A percentile compares a stretch with the other conserved stretches of the same genome.
phyloP scores from a whole-genome alignment of 1,139 yeast genomes.

The Yamadazyma mexicana region DNA sequence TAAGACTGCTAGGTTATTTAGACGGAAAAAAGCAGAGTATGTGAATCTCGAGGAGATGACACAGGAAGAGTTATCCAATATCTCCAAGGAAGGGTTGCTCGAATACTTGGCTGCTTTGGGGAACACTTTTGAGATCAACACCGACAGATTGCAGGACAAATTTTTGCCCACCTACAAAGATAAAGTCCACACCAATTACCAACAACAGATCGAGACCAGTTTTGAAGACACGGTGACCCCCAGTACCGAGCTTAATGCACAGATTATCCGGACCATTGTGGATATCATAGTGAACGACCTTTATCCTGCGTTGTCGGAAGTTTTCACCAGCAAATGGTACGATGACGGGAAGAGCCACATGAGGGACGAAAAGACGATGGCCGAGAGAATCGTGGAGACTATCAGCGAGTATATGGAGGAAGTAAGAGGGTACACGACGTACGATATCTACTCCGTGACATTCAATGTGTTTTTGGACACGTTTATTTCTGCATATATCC shows the following conservation, averaged over 20 bases:
- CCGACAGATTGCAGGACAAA: slow-evolving; percentile 78
- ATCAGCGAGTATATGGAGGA: slow-evolving; percentile 75
- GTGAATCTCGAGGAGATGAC: slow-evolving; percentile 44
- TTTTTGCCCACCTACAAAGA: slow-evolving; percentile 64
- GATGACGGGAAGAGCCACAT: slow-evolving; percentile 36
- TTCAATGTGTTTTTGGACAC: slow-evolving; percentile 43
- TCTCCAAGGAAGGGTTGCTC: slow-evolving; percentile 72
- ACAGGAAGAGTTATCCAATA: slow-evolving; percentile 47
- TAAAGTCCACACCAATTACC: slow-evolving; percentile 67
- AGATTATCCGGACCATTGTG: slow-evolving; percentile 62
- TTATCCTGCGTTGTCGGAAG: slow-evolving; percentile 42
- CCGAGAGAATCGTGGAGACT: slow-evolving; percentile 65
- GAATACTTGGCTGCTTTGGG: slow-evolving; percentile 85
- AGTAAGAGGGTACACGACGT: slow-evolving; percentile 49
- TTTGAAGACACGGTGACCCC: slow-evolving; percentile 71
- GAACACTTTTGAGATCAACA: slow-evolving; percentile 79
- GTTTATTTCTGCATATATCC: slow-evolving; percentile 45
- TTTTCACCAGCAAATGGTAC: slow-evolving; percentile 48
- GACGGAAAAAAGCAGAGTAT: slow-evolving; percentile 23
- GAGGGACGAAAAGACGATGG: slow-evolving; percentile 41
- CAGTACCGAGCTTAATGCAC: slow-evolving; percentile 73
- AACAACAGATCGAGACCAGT: slow-evolving; percentile 52
- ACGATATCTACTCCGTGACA: slow-evolving; percentile 47
- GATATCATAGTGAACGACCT: slow-evolving; percentile 72
- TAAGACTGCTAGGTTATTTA: slow-evolving; percentile 48